Percentiles rank a stretch among this genome's conserved stretches.
phyloP scores from a whole-genome alignment of 768 basidiomycete species.

The Suillus tomentosus region DNA sequence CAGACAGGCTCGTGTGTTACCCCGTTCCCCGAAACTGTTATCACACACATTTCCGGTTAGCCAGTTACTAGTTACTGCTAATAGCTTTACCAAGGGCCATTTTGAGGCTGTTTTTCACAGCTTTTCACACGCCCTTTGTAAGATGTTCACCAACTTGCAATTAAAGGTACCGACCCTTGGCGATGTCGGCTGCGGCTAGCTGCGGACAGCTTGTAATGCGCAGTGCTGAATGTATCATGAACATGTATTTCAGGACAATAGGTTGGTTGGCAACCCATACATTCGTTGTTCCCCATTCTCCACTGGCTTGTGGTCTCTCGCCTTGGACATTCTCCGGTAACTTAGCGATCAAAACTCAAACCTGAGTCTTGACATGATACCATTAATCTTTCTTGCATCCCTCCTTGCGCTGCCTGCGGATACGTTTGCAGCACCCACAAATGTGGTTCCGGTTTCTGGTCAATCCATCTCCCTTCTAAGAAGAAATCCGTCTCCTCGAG shows the following conservation, averaged over 20 bases:
- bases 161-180: no score
- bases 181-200: background rate
- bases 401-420: conserved; percentile 17
- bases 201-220: background rate
- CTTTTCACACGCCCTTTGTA: background rate
- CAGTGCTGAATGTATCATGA: background rate
- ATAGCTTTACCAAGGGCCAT: no score
- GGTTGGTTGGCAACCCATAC: background rate
- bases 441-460: conserved; percentile 12
- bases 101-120: no score
- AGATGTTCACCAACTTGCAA: no score
- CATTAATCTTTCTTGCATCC: conserved; percentile 16
- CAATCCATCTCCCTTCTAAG: conserved; percentile 24
- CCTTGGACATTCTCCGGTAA: conserved; percentile 4
- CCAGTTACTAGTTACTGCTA: background rate
- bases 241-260: background rate
- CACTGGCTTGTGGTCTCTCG: background rate
- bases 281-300: background rate
- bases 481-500: conserved; percentile 15
- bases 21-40: background rate
- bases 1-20: background rate
- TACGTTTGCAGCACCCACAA: conserved; percentile 20
- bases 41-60: background rate
- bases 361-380: conserved; percentile 18
- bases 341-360: background rate